Percentiles rank a stretch among this genome's conserved stretches.
These are phyloP conservation scores for Coemansia sp. DNA, from an alignment of 192 early-diverging fungal genomes.

Conservation along the genomic window DNA sequence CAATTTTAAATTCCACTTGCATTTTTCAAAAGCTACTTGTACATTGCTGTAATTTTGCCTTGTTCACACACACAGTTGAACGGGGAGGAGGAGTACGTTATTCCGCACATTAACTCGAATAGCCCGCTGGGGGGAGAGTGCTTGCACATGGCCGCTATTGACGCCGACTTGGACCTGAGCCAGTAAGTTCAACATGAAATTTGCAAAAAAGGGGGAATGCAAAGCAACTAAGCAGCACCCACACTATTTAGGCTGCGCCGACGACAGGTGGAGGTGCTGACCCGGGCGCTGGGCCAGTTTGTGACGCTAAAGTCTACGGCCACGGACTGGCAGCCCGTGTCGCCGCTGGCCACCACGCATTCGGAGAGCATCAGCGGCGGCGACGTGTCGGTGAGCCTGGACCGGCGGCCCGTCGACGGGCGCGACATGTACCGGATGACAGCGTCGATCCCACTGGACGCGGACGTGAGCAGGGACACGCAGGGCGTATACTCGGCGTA, in stretches of 20 bases:
- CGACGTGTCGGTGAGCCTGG: conserved; percentile 41
- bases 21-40: no score
- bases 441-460: conserved; percentile 41
- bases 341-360: conserved; percentile 2
- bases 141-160: conserved; percentile 7
- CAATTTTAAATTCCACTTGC: no score
- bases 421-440: conserved; percentile 43
- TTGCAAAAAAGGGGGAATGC: background rate
- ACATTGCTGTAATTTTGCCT: no score
- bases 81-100: no score
- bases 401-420: conserved; percentile 3
- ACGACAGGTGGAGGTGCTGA: conserved; percentile 43
- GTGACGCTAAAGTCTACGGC: conserved; percentile 43
- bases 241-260: conserved; percentile 39
- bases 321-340: conserved; percentile 38
- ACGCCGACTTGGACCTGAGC: conserved; percentile 37
- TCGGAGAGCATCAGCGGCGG: conserved; percentile 17
- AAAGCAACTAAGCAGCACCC: no score
- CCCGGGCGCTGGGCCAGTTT: conserved; percentile 43
- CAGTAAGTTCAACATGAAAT: conserved; percentile 13
- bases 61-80: no score
- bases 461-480: conserved; percentile 26
- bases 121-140: no score
- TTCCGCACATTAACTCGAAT: no score
- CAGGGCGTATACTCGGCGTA: conserved; percentile 43